Evolutionary conservation across 2,329 filamentous ascomycete genomes (phyloP), one percentile per base, ranked within the genome.

Genomic region (Colletotrichum simmondsii): DNA sequence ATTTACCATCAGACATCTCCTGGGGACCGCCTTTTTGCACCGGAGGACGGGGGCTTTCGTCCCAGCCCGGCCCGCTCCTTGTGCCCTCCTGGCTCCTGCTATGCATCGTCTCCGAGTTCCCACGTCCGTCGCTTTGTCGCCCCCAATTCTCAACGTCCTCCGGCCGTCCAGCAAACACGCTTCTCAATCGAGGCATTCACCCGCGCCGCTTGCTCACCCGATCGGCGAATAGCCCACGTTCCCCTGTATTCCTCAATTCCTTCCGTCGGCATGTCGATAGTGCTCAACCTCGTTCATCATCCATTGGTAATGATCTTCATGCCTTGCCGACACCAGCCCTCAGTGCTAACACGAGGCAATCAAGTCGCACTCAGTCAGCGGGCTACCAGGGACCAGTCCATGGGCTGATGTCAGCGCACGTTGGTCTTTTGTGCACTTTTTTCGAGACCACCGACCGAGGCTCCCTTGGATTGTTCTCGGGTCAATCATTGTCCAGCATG

Each of bases 141-240:
- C 68, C 49, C 24, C 22, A 53, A 35, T 60, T 58, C 30, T 30
- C 59, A 49, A 26, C 52, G 19, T 63, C 35, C 22, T 14, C 30
- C 37, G 42, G 16, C 4, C 53, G 19, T 63, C 37, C 35, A 32
- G 56, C 52, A 68, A 59, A 59, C 24, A 57, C 16, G 53, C 37
- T 35, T 49, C 65, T 72, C 59, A 28, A 72, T 69, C 65, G 37
- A 64, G 65, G 66, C 65, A 72, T 59, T 59, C 30, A 26, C 54
- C 65, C 69, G 65, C 46, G 8, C 53, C 30, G 57, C 52, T 61
- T 71, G 52, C 64, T 46, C 35, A 19, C 26, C 63, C 30, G 37
- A 68, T 71, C 58, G 35, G 22, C 54, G 26, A 49, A 35, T 60
- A n/a, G 11, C 24, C 53, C 37, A 26, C 46, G n/a, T 35, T n/a